Base-by-base conservation (phyloP, 345 rosid genomes). In the Schrenkiella parvula region DNA sequence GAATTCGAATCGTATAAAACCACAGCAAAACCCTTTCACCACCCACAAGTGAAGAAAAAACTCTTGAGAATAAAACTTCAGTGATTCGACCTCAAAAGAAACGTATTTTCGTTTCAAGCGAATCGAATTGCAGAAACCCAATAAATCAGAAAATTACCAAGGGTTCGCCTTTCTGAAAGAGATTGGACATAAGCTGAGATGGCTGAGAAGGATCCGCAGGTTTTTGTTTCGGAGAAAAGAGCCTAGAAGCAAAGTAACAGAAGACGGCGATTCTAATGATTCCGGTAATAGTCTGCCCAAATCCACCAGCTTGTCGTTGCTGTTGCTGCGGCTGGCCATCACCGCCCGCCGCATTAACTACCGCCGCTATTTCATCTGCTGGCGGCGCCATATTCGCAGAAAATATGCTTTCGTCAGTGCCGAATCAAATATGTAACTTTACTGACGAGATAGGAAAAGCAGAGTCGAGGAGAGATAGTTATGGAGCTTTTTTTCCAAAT, bases 191-290 rank as follows among this genome's bases (percentile, higher is more conserved):
- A 63, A 88, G 87, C 8, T 32, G 79, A 31, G 82, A 50, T 9
- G 71, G 60, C 23, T 82, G 66, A 46, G 96, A 60, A 31, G 96
- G 89, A 38, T 87, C 95, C 29, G 72, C 25, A 1, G 91, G 85
- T 56, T 75, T 75, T 48, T 59, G 80, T 78, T 89, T 95, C 4
- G 99, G 92, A 47, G 96, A 43, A 80, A 93, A 87, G 82, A 93
- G 88, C 64, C 88, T 91, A 34, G 99, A 88, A 68, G 89, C 96
- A 59, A 91, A 91, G 77, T 88, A 91, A 88, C 91, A 89, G 78
- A 93, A 89, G 12, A 93, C 84, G n/a, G 92, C 95, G 43, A 93
- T 86, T 71, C 98, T 84, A 21, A 91, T 86, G 67, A 93, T 85
- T 70, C 92, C 95, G 0, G 93, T 72, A 8, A 93, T 56, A 15